phyloP scores from a whole-genome alignment of 1,284 basidiomycete species.

The Ganoderma boninense region DNA sequence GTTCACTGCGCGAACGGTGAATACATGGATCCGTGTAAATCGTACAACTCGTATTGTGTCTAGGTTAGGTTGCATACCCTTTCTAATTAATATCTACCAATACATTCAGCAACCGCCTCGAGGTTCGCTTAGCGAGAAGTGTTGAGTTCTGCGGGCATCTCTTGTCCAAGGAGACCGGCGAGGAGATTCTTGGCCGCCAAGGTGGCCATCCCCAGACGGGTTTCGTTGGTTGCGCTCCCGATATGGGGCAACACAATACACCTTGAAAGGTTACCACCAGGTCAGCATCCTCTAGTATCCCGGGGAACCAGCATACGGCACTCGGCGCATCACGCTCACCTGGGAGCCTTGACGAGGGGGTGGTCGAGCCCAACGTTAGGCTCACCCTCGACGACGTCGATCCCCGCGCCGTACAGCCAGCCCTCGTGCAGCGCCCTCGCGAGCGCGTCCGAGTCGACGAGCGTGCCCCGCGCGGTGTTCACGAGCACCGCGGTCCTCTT shows the following conservation, averaged over 20 bases:
- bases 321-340: constrained; percentile 50
- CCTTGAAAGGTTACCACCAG: constrained; percentile 46
- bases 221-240: constrained; percentile 89
- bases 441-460: constrained; percentile 91
- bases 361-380: constrained; percentile 82
- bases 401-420: constrained; percentile 90
- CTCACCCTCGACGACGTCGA: constrained; percentile 96
- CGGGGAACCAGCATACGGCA: neutral
- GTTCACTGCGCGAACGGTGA: neutral
- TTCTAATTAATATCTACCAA: neutral
- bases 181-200: constrained; percentile 75
- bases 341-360: constrained; percentile 79
- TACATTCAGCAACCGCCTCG: neutral
- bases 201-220: constrained; percentile 84
- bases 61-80: neutral
- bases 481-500: constrained; percentile 84
- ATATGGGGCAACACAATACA: constrained; percentile 90
- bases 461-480: constrained; percentile 81
- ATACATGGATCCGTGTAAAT: neutral
- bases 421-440: constrained; percentile 79
- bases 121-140: constrained; percentile 7
- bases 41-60: neutral
- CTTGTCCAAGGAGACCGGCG: constrained; percentile 55
- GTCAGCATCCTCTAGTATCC: neutral
- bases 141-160: constrained; percentile 62